These are phyloP conservation scores for Candida caryicola DNA, from an alignment of 805 yeast genomes.

Conservation along the genomic window DNA sequence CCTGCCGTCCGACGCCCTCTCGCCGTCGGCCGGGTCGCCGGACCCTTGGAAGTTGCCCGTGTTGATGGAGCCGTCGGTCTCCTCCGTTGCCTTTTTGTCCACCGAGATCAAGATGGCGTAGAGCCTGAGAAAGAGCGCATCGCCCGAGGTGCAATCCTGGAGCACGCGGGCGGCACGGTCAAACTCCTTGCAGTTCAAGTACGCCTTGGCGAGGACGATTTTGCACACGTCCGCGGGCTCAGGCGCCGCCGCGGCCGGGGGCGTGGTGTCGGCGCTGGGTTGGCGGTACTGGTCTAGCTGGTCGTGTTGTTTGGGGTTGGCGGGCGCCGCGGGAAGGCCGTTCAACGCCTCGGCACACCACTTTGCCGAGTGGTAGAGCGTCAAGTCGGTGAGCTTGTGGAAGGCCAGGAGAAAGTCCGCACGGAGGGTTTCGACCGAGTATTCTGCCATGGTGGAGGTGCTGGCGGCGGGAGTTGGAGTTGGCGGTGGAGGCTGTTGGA, in stretches of 20 bases:
- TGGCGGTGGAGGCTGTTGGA: too few species aligned
- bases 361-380: conserved; percentile 68
- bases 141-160: conserved; percentile 47
- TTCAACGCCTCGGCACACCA: conserved; percentile 81
- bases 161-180: conserved; percentile 69
- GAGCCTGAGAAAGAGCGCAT: conserved; percentile 58
- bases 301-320: background rate
- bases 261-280: too few species aligned
- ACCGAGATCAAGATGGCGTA: conserved; percentile 74
- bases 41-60: conserved; percentile 19
- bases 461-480: too few species aligned
- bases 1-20: conserved; percentile 6
- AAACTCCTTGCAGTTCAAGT: conserved; percentile 82
- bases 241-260: conserved; percentile 3
- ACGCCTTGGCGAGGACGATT: conserved; percentile 61
- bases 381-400: conserved; percentile 49
- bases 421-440: conserved; percentile 10
- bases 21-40: conserved; percentile 18
- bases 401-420: conserved; percentile 28
- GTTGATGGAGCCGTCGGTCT: conserved; percentile 63
- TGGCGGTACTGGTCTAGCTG: too few species aligned
- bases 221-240: conserved; percentile 32
- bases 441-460: conserved; percentile 1
- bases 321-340: conserved; percentile 42
- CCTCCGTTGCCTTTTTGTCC: conserved; percentile 72